phyloP scores from a whole-genome alignment of 2,329 filamentous ascomycete species.

The Scedosporium dehoogii region DNA sequence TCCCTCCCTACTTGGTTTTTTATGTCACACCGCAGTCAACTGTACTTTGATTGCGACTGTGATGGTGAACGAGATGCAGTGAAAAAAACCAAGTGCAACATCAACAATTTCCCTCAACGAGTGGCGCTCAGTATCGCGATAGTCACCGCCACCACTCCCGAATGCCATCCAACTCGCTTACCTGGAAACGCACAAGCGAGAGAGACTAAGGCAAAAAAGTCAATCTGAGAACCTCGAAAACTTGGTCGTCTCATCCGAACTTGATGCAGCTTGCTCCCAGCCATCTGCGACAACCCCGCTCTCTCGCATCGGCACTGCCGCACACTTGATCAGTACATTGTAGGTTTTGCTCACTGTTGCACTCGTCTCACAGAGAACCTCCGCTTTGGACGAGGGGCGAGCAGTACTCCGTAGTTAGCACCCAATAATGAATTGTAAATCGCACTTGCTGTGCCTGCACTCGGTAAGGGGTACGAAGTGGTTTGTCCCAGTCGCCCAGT shows the following conservation, averaged over 20 bases:
- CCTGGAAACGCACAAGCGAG: not conserved
- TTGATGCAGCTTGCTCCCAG: not conserved
- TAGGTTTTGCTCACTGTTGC: too few species aligned
- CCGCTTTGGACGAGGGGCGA: too few species aligned
- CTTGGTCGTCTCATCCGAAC: not conserved
- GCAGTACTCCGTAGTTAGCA: too few species aligned
- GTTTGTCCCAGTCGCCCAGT: not conserved
- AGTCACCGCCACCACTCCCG: not conserved
- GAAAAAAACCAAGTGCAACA: not conserved
- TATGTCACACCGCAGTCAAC: not conserved
- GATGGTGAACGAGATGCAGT: not conserved
- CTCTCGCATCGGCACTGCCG: not conserved
- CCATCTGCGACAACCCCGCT: not conserved
- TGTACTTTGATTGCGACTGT: not conserved
- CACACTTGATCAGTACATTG: not conserved
- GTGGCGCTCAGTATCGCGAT: not conserved
- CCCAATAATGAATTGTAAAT: not conserved
- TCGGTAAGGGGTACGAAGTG: too few species aligned
- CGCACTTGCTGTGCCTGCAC: not conserved
- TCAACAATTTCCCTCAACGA: not conserved
- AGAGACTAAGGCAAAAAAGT: not conserved
- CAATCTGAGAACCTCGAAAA: not conserved
- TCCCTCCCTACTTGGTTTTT: not conserved
- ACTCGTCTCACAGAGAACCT: too few species aligned
- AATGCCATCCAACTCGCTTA: not conserved